Percentiles rank a stretch among this genome's conserved stretches.
phyloP scores from a whole-genome alignment of 768 basidiomycete genomes.

The Auriscalpium microsporum region DNA sequence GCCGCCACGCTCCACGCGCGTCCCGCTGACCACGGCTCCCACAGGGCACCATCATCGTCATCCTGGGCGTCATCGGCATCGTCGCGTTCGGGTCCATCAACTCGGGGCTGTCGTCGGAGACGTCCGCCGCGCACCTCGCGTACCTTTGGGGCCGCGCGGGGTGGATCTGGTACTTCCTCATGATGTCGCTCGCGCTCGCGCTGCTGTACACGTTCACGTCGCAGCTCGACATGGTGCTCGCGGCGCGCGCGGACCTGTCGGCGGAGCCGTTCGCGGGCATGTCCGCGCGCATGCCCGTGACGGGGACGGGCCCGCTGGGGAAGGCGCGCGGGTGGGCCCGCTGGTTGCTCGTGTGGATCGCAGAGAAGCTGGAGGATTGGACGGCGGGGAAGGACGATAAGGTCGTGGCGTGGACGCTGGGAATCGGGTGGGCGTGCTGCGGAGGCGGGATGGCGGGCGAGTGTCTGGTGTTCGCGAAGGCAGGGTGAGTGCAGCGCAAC shows the following conservation, averaged over 20 bases:
- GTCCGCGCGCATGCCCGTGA: slow-evolving; percentile 20
- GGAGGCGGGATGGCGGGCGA: slow-evolving; percentile 88
- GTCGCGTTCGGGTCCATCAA: slow-evolving; percentile 83
- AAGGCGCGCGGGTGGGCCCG: slow-evolving; percentile 35
- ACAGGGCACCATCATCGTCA: slow-evolving; percentile 76
- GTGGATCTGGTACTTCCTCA: slow-evolving; percentile 89
- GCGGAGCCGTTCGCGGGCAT: slow-evolving; percentile 45
- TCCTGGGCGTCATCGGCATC: slow-evolving; percentile 80
- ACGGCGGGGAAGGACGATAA: slow-evolving; percentile 76
- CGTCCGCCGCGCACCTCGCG: slow-evolving; percentile 68
- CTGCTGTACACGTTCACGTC: slow-evolving; percentile 58
- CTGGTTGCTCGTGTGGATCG: slow-evolving; percentile 42
- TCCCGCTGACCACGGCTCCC: slow-evolving; percentile 1
- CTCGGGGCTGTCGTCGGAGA: slow-evolving; percentile 66
- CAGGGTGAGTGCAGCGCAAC: slow-evolving; percentile 39
- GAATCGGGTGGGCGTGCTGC: slow-evolving; percentile 89
- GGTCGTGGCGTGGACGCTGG: slow-evolving; percentile 82
- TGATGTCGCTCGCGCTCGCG: slow-evolving; percentile 63
- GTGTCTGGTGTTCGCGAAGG: slow-evolving; percentile 79
- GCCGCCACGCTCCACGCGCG: no score
- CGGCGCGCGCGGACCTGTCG: slow-evolving; percentile 60
- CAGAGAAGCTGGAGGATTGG: slow-evolving; percentile 62
- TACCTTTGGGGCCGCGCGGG: slow-evolving; percentile 76
- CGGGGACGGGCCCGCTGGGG: slow-evolving; percentile 19
- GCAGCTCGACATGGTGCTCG: slow-evolving; percentile 67